Evolutionary conservation across 2,329 filamentous ascomycete genomes (phyloP).

Genomic region (Nemania sp.): DNA sequence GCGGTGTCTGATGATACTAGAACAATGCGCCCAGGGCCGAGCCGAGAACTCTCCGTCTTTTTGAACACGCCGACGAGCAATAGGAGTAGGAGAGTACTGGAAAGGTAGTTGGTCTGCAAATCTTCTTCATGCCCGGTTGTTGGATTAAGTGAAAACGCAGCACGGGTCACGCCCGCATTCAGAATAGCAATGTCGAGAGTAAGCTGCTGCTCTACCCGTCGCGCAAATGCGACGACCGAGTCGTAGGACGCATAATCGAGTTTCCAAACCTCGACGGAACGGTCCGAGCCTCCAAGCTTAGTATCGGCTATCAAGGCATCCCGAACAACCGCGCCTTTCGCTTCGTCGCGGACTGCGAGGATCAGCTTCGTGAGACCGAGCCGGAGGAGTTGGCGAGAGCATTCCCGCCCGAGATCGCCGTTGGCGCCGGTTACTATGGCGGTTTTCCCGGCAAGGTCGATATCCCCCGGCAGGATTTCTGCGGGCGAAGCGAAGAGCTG

Average conservation of each 20-base stretch:
- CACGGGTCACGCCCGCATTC: not conserved
- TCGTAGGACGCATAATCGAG: not conserved
- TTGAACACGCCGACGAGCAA: not conserved
- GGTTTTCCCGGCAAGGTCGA: slow-evolving; percentile 12
- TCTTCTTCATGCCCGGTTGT: not conserved
- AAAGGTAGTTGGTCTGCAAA: not conserved
- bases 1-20: slow-evolving; percentile 13
- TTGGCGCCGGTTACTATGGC: slow-evolving; percentile 42
- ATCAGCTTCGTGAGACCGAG: slow-evolving; percentile 40
- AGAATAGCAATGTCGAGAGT: not conserved
- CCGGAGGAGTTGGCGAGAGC: slow-evolving; percentile 37
- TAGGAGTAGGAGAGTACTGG: not conserved
- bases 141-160: not conserved
- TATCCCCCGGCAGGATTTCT: not conserved
- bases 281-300: not conserved
- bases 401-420: slow-evolving; percentile 40
- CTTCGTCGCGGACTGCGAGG: slow-evolving; percentile 38
- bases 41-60: not conserved
- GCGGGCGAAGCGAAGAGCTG: slow-evolving; percentile 12
- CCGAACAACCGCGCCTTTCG: slow-evolving; percentile 31
- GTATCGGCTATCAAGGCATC: not conserved
- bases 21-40: not conserved
- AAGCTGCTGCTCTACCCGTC: not conserved
- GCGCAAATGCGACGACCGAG: not conserved
- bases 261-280: not conserved